phyloP scores from a whole-genome alignment of 176 grass and related monocot genomes.

The Paspalum notatum region DNA sequence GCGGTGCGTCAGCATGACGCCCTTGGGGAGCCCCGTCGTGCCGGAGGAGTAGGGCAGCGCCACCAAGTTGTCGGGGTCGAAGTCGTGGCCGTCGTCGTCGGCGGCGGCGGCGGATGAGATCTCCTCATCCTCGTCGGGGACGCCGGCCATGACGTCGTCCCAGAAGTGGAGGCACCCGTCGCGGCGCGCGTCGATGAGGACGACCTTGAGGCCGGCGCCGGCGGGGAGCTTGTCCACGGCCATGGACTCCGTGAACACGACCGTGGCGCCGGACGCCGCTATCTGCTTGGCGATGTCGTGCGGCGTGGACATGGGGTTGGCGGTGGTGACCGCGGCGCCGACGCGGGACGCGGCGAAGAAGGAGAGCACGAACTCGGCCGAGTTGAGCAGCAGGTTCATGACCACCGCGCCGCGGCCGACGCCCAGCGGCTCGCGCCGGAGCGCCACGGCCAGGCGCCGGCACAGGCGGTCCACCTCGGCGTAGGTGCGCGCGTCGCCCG shows the following conservation, averaged over 20 bases:
- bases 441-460: slow-evolving; percentile 32
- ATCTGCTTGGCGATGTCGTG: slow-evolving; percentile 62
- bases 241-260: slow-evolving; percentile 67
- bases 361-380: slow-evolving; percentile 60
- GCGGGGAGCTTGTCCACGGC: slow-evolving; percentile 49
- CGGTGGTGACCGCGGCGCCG: slow-evolving; percentile 68
- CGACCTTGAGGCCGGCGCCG: slow-evolving; percentile 4
- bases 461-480: slow-evolving; percentile 37
- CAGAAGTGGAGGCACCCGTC: slow-evolving; percentile 48
- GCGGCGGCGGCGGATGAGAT: no score
- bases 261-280: slow-evolving; percentile 43
- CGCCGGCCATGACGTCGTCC: slow-evolving; percentile 43
- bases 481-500: slow-evolving; percentile 48
- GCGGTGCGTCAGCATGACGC: slow-evolving; percentile 81
- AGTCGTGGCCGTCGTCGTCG: not conserved
- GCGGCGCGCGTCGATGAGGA: slow-evolving; percentile 44
- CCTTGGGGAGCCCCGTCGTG: slow-evolving; percentile 83
- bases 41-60: slow-evolving; percentile 80
- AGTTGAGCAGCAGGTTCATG: slow-evolving; percentile 74
- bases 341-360: slow-evolving; percentile 63
- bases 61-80: slow-evolving; percentile 66
- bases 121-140: not conserved
- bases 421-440: slow-evolving; percentile 36
- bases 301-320: slow-evolving; percentile 67
- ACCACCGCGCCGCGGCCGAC: slow-evolving; percentile 55